phyloP scores from a whole-genome alignment of 2,329 filamentous ascomycete species.

The Penicillium vulpinum region DNA sequence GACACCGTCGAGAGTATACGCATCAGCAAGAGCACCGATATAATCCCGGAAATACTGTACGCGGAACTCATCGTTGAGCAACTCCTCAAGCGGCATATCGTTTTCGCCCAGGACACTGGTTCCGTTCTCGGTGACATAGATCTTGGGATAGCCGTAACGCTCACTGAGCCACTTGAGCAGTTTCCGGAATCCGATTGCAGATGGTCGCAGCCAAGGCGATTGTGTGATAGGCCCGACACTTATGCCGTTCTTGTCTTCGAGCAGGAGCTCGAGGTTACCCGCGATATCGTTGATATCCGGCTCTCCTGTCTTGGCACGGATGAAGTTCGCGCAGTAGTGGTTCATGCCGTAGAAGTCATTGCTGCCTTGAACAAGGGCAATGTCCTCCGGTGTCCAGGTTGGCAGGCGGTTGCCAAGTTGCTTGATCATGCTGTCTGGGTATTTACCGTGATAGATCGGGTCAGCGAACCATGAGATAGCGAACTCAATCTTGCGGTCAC shows the following conservation, averaged over 20 bases:
- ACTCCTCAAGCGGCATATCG: constrained; percentile 66
- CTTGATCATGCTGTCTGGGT: constrained; percentile 78
- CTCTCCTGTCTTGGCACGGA: constrained; percentile 67
- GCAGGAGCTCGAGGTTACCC: constrained; percentile 73
- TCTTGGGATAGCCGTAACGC: constrained; percentile 72
- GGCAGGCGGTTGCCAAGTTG: constrained; percentile 79
- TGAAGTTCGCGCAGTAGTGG: constrained; percentile 87
- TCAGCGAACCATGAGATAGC: constrained; percentile 86
- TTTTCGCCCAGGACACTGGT: constrained; percentile 83
- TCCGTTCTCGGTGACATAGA: constrained; percentile 88
- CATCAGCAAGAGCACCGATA: constrained; percentile 72
- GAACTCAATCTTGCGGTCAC: constrained; percentile 80
- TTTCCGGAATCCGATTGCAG: constrained; percentile 73
- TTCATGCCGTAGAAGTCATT: constrained; percentile 97
- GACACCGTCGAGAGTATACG: constrained; percentile 70
- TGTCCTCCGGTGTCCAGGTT: constrained; percentile 70
- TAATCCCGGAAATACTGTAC: constrained; percentile 77
- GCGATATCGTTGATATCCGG: constrained; percentile 66
- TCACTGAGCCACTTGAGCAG: constrained; percentile 75
- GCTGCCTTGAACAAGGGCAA: constrained; percentile 73
- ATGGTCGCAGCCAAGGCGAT: constrained; percentile 76
- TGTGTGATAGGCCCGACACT: constrained; percentile 80
- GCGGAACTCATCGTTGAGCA: constrained; percentile 80
- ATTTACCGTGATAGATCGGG: constrained; percentile 80
- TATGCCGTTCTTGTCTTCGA: constrained; percentile 69